Conservation (phyloP, 768 basidiomycete genomes). For the Austroboletus festivus region DNA sequence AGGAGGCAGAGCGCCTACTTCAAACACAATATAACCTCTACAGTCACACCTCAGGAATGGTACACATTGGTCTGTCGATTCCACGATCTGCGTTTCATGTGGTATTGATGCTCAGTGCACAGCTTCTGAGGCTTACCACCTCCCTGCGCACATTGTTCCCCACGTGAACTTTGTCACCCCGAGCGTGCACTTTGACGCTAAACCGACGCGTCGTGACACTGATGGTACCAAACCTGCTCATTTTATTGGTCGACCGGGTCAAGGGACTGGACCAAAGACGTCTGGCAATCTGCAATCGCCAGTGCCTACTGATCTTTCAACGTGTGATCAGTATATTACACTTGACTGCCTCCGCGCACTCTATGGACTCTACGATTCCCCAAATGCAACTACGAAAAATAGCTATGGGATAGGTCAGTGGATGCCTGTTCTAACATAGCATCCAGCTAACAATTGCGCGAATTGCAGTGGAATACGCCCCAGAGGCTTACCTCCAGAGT, state of each 20-base stretch:
- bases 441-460: neutral
- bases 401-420: conserved; percentile 30
- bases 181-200: conserved; percentile 32
- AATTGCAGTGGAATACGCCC: conserved; percentile 32
- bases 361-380: conserved; percentile 21
- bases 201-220: conserved; percentile 17
- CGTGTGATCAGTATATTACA: conserved; percentile 29
- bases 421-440: neutral
- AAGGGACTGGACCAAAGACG: conserved; percentile 19
- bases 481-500: conserved; percentile 28
- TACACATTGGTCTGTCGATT: conserved; percentile 27
- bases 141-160: conserved; percentile 29
- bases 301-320: conserved; percentile 11
- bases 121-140: conserved; percentile 34
- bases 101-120: conserved; percentile 1
- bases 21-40: conserved; percentile 34
- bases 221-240: conserved; percentile 7
- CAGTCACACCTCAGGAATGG: conserved; percentile 25
- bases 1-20: conserved; percentile 34
- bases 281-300: conserved; percentile 6
- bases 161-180: conserved; percentile 36
- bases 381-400: conserved; percentile 16
- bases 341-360: conserved; percentile 30
- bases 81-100: neutral
- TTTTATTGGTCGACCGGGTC: conserved; percentile 16